phyloP scores from a whole-genome alignment of 768 basidiomycete species.

The Trametes maxima region DNA sequence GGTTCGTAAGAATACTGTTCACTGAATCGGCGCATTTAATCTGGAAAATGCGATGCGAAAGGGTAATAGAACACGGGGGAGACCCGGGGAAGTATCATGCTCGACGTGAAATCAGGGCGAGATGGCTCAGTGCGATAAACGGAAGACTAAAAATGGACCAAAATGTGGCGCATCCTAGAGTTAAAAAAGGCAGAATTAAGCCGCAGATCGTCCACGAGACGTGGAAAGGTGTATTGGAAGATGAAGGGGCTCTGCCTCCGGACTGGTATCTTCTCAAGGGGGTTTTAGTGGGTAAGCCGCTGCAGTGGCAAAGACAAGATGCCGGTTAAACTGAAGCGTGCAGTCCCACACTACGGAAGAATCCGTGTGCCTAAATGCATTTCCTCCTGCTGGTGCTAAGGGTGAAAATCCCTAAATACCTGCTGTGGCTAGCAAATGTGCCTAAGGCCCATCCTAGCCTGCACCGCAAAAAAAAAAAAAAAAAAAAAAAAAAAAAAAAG shows the following conservation, averaged over 20 bases:
- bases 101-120: background rate
- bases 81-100: background rate
- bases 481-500: too few species aligned
- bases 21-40: background rate
- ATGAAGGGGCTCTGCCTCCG: background rate
- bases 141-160: background rate
- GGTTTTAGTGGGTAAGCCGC: background rate
- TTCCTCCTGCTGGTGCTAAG: background rate
- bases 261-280: background rate
- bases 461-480: too few species aligned
- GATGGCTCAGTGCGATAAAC: background rate
- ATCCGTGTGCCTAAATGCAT: background rate
- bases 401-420: background rate
- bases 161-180: background rate
- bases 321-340: background rate
- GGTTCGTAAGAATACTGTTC: background rate
- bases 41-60: background rate
- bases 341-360: background rate
- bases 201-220: background rate
- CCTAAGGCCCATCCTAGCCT: too few species aligned
- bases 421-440: too few species aligned
- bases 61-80: background rate
- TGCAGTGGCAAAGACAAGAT: background rate
- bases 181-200: background rate
- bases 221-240: background rate